A percentile compares a stretch with the other conserved stretches of the same genome.
These are phyloP conservation scores for Phascolomyces articulosus DNA, from an alignment of 371 early-diverging fungal species.

Conservation along the genomic window DNA sequence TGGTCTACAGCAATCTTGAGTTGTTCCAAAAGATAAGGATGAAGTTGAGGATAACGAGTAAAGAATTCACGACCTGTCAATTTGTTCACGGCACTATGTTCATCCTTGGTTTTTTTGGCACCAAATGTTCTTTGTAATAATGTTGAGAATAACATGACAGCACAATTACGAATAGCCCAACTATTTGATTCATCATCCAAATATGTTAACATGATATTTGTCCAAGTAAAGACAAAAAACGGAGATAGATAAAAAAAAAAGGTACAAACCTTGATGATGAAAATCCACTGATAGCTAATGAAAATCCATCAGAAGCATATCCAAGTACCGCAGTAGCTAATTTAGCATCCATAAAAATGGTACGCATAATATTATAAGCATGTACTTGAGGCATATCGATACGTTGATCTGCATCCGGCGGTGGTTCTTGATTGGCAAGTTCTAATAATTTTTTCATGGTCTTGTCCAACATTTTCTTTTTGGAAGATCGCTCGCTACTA, in stretches of 20 bases:
- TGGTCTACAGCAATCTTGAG: slow-evolving; percentile 70
- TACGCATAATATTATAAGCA: slow-evolving; percentile 86
- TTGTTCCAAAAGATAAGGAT: slow-evolving; percentile 75
- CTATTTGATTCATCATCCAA: too few species aligned
- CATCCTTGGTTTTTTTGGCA: slow-evolving; percentile 73
- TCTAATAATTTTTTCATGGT: slow-evolving; percentile 73
- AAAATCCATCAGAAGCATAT: slow-evolving; percentile 76
- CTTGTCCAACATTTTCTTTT: slow-evolving; percentile 61
- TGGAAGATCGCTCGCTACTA: slow-evolving; percentile 70
- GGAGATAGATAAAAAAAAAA: too few species aligned
- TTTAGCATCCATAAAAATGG: slow-evolving; percentile 81
- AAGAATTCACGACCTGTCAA: slow-evolving; percentile 91
- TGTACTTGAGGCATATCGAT: slow-evolving; percentile 86
- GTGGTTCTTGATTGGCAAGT: slow-evolving; percentile 57
- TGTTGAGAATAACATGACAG: slow-evolving; percentile 92
- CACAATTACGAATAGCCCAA: slow-evolving; percentile 94
- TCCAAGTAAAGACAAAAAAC: too few species aligned
- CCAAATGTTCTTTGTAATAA: slow-evolving; percentile 86
- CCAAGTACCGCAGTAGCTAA: slow-evolving; percentile 73
- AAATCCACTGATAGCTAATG: slow-evolving; percentile 79
- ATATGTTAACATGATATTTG: too few species aligned
- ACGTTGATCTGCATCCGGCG: slow-evolving; percentile 55
- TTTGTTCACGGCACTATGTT: slow-evolving; percentile 74
- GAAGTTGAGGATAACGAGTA: slow-evolving; percentile 80
- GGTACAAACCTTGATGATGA: slow-evolving; percentile 71